A percentile compares a stretch with the other conserved stretches of the same genome.
phyloP scores from a whole-genome alignment of 768 basidiomycete species.

The Rhizopogon salebrosus region DNA sequence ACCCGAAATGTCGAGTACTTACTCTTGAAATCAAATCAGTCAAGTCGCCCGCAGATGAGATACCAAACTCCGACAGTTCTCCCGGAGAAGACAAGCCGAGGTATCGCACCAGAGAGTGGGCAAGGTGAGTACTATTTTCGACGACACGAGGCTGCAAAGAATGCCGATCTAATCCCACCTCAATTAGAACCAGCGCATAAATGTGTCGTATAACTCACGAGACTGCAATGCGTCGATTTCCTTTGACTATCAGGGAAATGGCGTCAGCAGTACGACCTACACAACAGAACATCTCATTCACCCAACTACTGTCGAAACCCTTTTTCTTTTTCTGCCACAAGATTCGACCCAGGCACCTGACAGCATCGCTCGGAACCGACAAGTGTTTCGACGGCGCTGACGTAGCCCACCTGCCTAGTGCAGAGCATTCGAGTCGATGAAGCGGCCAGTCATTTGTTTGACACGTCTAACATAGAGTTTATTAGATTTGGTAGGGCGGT shows the following conservation, averaged over 20 bases:
- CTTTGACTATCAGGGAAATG: slow-evolving; percentile 43
- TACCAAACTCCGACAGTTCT: slow-evolving; percentile 53
- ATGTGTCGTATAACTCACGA: slow-evolving; percentile 41
- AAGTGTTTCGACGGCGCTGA: slow-evolving; percentile 42
- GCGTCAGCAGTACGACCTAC: not conserved
- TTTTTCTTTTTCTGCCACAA: slow-evolving; percentile 59
- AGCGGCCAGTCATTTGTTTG: slow-evolving; percentile 68
- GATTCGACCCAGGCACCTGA: slow-evolving; percentile 74
- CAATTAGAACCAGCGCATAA: not conserved
- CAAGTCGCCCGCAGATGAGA: slow-evolving; percentile 55
- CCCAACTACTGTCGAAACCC: slow-evolving; percentile 53
- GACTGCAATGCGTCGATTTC: slow-evolving; percentile 72
- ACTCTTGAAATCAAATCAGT: slow-evolving; percentile 73
- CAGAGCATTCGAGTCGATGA: slow-evolving; percentile 77
- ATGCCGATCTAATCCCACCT: slow-evolving; percentile 44
- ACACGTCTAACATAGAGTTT: slow-evolving; percentile 42
- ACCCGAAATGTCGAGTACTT: slow-evolving; percentile 14
- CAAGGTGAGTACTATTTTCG: slow-evolving; percentile 62
- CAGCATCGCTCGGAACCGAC: slow-evolving; percentile 66
- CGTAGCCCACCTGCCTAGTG: slow-evolving; percentile 55
- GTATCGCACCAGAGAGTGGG: slow-evolving; percentile 71
- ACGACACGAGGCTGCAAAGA: slow-evolving; percentile 42
- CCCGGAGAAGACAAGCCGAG: slow-evolving; percentile 53
- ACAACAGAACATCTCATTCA: slow-evolving; percentile 26
- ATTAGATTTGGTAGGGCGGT: not conserved